phyloP scores from a whole-genome alignment of 352 stramenopile genomes.

The Globisporangium rhizosaccharum region DNA sequence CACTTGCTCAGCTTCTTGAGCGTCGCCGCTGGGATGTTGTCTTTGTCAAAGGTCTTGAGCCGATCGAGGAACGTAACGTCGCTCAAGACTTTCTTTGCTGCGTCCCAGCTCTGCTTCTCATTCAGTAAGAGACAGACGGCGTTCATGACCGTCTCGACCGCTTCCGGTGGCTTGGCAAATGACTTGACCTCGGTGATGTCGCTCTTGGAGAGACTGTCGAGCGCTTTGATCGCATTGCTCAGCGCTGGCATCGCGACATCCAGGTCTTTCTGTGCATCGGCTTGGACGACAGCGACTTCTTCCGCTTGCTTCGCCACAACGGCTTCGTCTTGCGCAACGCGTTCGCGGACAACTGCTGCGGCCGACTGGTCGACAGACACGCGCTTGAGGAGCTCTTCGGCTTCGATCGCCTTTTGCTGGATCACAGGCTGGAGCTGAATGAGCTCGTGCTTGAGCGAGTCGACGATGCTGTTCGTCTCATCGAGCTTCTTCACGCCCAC shows the following conservation, averaged over 20 bases:
- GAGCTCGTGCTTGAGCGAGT: constrained; percentile 89
- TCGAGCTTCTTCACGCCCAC: constrained; percentile 92
- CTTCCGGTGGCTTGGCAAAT: constrained; percentile 90
- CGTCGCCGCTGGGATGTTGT: constrained; percentile 87
- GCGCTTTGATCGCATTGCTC: constrained; percentile 83
- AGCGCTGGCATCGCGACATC: constrained; percentile 91
- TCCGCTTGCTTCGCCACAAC: constrained; percentile 88
- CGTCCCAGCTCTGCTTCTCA: constrained; percentile 91
- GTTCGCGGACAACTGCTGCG: constrained; percentile 80
- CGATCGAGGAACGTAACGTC: constrained; percentile 88
- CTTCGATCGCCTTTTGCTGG: constrained; percentile 86
- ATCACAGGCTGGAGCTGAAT: constrained; percentile 91
- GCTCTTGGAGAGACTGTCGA: constrained; percentile 89
- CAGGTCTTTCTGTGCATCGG: constrained; percentile 90
- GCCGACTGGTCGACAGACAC: constrained; percentile 92
- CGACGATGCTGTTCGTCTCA: constrained; percentile 93
- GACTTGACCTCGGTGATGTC: constrained; percentile 94
- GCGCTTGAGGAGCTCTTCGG: constrained; percentile 89
- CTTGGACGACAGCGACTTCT: constrained; percentile 88
- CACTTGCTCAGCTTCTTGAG: constrained; percentile 90
- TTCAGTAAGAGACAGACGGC: constrained; percentile 92
- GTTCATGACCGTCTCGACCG: constrained; percentile 93
- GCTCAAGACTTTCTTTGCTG: constrained; percentile 88
- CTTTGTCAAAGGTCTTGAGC: constrained; percentile 92
- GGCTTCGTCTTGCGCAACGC: constrained; percentile 89